These are phyloP conservation scores for Nymphaea colorata DNA, from an alignment of 164 flowering plant species.

Conservation along the genomic window DNA sequence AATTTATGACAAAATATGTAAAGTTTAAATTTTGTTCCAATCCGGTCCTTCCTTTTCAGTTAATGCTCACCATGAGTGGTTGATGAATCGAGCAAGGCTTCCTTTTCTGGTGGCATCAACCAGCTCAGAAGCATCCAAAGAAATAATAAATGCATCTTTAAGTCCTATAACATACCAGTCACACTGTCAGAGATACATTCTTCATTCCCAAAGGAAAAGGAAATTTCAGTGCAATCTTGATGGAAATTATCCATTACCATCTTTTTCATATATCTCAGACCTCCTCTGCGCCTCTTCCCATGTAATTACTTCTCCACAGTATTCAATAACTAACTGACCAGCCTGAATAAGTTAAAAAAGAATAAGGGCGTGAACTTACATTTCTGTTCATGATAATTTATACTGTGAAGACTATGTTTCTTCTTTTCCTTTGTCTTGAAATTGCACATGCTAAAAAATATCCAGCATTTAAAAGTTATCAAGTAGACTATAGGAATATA, in stretches of 20 bases:
- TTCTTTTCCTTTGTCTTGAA: background rate
- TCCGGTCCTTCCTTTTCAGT: background rate
- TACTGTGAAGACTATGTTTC: background rate
- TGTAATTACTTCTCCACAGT: constrained; percentile 95
- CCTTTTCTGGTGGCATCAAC: constrained; percentile 96
- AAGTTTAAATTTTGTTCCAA: background rate
- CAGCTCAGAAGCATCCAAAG: constrained; percentile 56
- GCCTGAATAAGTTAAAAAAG: constrained; percentile 30
- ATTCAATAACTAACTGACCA: constrained; percentile 80
- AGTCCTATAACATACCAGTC: constrained; percentile 48
- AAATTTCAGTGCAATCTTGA: background rate
- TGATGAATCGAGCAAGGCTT: constrained; percentile 89
- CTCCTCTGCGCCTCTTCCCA: constrained; percentile 76
- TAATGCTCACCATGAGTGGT: constrained; percentile 73
- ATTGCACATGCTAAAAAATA: background rate
- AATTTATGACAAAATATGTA: no score
- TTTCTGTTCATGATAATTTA: no score
- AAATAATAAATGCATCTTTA: constrained; percentile 82
- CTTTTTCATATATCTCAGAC: constrained; percentile 63
- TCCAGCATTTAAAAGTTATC: background rate
- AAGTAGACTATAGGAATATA: background rate
- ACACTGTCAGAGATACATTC: background rate
- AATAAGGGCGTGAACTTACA: background rate
- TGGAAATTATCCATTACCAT: constrained; percentile 29
- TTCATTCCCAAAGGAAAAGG: constrained; percentile 5